Percentiles rank a stretch among this genome's conserved stretches.
Conservation (phyloP, 257 asterid genomes). For the Petrea volubilis region DNA sequence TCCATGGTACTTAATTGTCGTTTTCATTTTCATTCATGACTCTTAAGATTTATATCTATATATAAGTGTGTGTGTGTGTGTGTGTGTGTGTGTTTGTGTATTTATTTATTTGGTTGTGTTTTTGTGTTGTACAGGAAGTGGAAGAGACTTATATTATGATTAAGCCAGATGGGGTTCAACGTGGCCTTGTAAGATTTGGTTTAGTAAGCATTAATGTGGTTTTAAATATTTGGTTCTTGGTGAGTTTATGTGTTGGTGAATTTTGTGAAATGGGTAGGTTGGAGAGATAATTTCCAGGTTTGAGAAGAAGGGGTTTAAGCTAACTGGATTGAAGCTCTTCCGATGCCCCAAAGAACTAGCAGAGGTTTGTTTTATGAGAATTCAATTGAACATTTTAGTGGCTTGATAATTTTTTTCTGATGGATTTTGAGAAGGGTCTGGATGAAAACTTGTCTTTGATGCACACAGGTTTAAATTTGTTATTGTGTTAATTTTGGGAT, state of each 20-base stretch:
- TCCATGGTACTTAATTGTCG: constrained; percentile 64
- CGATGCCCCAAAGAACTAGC: constrained; percentile 84
- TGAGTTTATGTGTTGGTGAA: background rate
- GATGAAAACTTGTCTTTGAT: background rate
- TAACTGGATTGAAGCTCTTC: constrained; percentile 81
- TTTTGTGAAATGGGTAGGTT: constrained; percentile 45
- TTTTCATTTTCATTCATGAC: background rate
- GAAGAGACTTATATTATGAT: constrained; percentile 87
- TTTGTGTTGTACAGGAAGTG: constrained; percentile 48
- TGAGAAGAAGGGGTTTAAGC: constrained; percentile 93
- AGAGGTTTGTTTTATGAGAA: constrained; percentile 52
- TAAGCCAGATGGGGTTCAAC: constrained; percentile 97
- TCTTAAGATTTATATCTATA: background rate
- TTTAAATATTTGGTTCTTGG: background rate
- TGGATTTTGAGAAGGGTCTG: background rate
- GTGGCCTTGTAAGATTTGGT: constrained; percentile 69
- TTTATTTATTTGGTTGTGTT: background rate
- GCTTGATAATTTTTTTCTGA: background rate
- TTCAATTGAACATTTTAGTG: constrained; percentile 5
- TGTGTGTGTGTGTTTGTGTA: background rate
- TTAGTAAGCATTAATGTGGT: background rate
- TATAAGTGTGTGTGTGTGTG: background rate
- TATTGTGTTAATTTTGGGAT: background rate
- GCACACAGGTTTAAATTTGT: background rate
- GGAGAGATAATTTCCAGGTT: constrained; percentile 92